These are phyloP conservation scores for Boletus edulis DNA, from an alignment of 768 basidiomycete species.

Conservation along the genomic window DNA sequence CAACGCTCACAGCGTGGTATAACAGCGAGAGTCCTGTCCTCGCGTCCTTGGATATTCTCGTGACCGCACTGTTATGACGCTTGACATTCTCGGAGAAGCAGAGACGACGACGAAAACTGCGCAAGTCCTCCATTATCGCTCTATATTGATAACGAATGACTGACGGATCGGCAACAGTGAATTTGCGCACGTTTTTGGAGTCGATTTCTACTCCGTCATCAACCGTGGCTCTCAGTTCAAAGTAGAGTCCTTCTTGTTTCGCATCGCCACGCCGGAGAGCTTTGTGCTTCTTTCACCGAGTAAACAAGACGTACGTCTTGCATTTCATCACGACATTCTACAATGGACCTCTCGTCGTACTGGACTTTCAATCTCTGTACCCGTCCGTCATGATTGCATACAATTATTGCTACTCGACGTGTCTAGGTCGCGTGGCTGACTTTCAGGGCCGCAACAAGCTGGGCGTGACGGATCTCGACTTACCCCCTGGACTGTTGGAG, in stretches of 20 bases:
- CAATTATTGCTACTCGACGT: constrained; percentile 97
- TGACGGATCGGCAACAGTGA: constrained; percentile 54
- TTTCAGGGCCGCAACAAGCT: constrained; percentile 89
- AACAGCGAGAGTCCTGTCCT: constrained; percentile 48
- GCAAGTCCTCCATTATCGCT: not conserved
- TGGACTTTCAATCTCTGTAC: constrained; percentile 96
- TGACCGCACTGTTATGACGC: constrained; percentile 45
- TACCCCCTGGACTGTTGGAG: constrained; percentile 65
- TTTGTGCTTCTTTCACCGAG: constrained; percentile 91
- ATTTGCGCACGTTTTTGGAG: constrained; percentile 95
- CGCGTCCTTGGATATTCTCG: constrained; percentile 47
- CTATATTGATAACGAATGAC: constrained; percentile 34
- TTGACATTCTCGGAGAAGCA: not conserved
- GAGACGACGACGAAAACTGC: constrained; percentile 6
- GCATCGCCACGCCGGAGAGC: constrained; percentile 93
- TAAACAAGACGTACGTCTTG: constrained; percentile 64
- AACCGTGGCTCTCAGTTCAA: constrained; percentile 97
- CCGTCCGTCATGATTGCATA: constrained; percentile 99
- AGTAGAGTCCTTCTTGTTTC: constrained; percentile 98
- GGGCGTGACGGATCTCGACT: constrained; percentile 73
- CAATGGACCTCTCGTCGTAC: constrained; percentile 84
- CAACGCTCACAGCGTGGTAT: constrained; percentile 69
- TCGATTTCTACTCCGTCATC: constrained; percentile 95
- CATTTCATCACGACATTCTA: constrained; percentile 51
- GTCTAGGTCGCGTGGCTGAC: constrained; percentile 82